Base-by-base conservation (phyloP, 2,329 filamentous ascomycete species). In the Periconia sp. region DNA sequence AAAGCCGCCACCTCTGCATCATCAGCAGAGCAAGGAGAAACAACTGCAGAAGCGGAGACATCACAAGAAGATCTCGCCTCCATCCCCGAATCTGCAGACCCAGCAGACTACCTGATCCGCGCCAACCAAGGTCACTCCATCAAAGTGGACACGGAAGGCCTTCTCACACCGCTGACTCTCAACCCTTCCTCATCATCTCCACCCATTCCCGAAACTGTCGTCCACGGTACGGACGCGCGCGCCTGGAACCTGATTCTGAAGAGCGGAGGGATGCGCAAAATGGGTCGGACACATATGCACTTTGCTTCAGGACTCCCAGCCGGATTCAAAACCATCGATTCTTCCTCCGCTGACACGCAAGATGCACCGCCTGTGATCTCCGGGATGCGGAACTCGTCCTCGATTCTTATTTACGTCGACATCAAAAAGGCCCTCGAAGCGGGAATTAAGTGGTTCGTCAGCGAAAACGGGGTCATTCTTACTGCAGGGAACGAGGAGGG, bases 81-180 rank as follows among this genome's bases (percentile, higher is more conserved):
- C 13, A 56, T 59, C 44, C 50, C 41, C 2, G 60, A 62, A 31
- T 61, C 60, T 8, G 11, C 33, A 9, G 78, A 88, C 47, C 81
- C 90, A 0, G 73, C 81, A 0, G 81, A 89, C 72, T 97, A 87
- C 78, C 81, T 95, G 31, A 97, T 99, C 76, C 91, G 94, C 66
- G 94, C 94, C 27, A 96, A 95, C 69, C 94, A 97, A 77, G 94
- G 94, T 50, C 94, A 97, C 78, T 91, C 85, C 64, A 90, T 99
- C 69, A 85, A 86, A 66, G 77, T 87, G 35, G 87, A 90, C 27
- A 85, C 85, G n/a, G 84, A 87, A 45, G 82, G 82, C 0, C 81
- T 95, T 2, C 83, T 96, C 2, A 82, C 80, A 18, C 86, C 87
- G 7, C 79, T 97, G 53, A 86, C 66, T 0, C 18, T 45, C 1